Percentiles rank a stretch among this genome's conserved stretches.
Conservation (phyloP, 805 yeast genomes). For the Dipodascopsis uninucleata region DNA sequence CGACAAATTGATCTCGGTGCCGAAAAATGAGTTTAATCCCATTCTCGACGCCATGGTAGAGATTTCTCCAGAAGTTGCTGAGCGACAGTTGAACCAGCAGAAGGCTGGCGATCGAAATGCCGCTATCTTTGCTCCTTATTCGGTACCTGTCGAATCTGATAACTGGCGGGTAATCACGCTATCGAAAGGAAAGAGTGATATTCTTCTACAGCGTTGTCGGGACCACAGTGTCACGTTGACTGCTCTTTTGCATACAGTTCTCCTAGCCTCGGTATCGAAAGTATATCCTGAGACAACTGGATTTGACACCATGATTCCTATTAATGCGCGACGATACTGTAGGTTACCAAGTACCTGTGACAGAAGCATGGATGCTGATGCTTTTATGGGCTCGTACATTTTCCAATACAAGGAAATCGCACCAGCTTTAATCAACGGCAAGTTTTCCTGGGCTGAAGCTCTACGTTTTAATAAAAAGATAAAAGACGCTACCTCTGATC, state of each 20-base stretch:
- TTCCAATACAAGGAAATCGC: constrained; percentile 2
- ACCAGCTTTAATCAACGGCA: constrained; percentile 3
- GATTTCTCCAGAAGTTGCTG: no score
- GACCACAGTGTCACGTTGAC: constrained; percentile 13
- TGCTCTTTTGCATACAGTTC: constrained; percentile 2
- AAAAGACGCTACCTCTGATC: constrained; percentile 1
- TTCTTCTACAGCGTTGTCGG: constrained; percentile 5
- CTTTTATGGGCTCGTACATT: constrained; percentile 12
- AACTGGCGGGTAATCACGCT: background rate
- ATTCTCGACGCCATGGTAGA: no score
- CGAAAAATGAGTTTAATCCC: no score
- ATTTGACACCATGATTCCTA: constrained; percentile 5
- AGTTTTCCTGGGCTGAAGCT: constrained; percentile 9
- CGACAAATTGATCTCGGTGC: no score
- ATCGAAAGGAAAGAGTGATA: background rate
- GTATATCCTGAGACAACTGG: constrained; percentile 3
- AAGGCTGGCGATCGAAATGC: no score
- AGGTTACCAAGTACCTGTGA: background rate
- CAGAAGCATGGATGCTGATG: constrained; percentile 2
- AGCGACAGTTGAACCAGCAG: no score
- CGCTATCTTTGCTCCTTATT: no score
- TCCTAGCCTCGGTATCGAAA: constrained; percentile 2
- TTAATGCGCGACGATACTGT: constrained; percentile 16
- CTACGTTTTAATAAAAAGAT: background rate
- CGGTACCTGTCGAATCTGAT: no score